Evolutionary conservation across 495 filamentous ascomycete species (phyloP).

Genomic region (Bacidia gigantensis): DNA sequence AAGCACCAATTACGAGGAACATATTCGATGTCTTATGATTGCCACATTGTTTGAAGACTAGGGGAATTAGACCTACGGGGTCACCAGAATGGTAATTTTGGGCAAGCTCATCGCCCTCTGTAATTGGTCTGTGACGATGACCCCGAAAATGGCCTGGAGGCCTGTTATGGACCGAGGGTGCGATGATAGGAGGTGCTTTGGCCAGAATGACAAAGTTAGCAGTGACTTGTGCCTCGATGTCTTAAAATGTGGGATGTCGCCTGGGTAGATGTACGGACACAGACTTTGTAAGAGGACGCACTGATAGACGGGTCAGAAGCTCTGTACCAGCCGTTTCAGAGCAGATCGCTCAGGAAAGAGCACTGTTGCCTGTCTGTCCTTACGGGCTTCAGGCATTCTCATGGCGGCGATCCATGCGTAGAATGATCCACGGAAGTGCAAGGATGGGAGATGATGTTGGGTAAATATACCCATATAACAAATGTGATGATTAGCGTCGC

Average conservation of each 20-base stretch:
- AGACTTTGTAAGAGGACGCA: not conserved
- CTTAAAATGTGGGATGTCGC: not conserved
- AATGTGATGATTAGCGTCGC: not conserved
- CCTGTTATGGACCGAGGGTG: no score
- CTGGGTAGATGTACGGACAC: not conserved
- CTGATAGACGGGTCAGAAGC: not conserved
- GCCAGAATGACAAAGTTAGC: no score
- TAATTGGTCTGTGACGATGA: no score
- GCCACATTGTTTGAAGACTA: no score
- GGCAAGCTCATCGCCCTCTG: no score
- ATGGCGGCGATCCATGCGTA: not conserved
- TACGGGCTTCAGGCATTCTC: not conserved
- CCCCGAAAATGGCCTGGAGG: no score
- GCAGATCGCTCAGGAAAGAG: not conserved
- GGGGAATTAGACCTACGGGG: no score
- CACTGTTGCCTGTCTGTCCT: not conserved
- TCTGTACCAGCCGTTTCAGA: not conserved
- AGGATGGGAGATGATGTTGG: not conserved
- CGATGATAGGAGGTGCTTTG: no score
- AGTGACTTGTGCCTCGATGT: not conserved
- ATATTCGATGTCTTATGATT: slow-evolving; percentile 35
- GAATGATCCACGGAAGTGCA: not conserved
- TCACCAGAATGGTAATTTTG: no score
- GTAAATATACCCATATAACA: not conserved
- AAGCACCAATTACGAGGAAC: slow-evolving; percentile 38